Base-by-base conservation (phyloP, 139 green algal species). In the Pycnococcus provasolii region DNA sequence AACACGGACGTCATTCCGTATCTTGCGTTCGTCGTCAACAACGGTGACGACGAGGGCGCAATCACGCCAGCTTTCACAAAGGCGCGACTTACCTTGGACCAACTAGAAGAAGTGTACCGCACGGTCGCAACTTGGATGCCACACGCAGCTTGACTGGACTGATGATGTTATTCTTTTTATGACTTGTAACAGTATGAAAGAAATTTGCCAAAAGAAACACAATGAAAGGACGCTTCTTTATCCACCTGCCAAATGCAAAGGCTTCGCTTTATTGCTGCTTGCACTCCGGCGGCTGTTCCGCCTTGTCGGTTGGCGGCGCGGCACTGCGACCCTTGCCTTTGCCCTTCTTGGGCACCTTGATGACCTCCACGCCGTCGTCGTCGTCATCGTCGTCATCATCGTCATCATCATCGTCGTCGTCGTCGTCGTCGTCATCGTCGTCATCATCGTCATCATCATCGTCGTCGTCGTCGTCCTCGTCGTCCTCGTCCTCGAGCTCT, bases 241-340 rank as follows among this genome's bases (percentile, higher is more conserved):
- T 6, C 6, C 9, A 11, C 54, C 5, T 26, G 13, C 50, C 50
- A 55, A 55, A 55, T 13, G 13, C 13, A 13, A 13, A 26, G 9
- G 11, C 13, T 26, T 13, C 50, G 50, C 50, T 11, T 75, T 70
- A 91, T 64, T 91, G 85, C 77, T 91, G 83, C 80, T 91, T 89
- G 85, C 85, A 91, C 68, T 91, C 85, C 13, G 82, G 79, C 26
- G 81, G 82, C 78, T 89, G 74, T 45, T 85, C 76, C 39, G n/a
- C 64, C 26, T 39, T 50, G 41, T 4, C 62, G 11, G 46, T 6
- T 26, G 51, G 9, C 3, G n/a, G 26, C 40, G 51, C 37, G 64
- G 15, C 51, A 3, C 40, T 43, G 15, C 4, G 2, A n/a, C 61
- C 61, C 40, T 60, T 64, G 15, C 61, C 45, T 60, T 60, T 53